Base-by-base conservation (phyloP, 352 stramenopile genomes). In the Pythium volutum region DNA sequence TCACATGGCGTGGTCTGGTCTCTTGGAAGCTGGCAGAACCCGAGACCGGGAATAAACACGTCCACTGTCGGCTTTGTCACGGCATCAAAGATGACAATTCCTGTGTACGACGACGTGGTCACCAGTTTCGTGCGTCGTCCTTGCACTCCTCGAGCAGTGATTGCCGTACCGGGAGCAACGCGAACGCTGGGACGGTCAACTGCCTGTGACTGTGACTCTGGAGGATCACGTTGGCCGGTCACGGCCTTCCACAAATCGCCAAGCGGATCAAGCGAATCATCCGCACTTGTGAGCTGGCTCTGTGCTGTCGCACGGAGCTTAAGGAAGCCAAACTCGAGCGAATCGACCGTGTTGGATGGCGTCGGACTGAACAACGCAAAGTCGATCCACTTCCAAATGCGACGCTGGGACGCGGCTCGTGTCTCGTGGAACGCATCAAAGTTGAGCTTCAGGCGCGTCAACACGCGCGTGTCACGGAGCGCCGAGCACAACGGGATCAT, bases 351-450 rank as follows among this genome's bases (percentile, higher is more conserved):
- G n/a, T 54, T 54, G 15, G 14, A 22, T 9, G 47, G 47, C 27
- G n/a, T 34, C 26, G 47, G 23, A n/a, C 27, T 54, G 27, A 54
- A 54, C 18, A 54, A 27, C 8, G 47, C 47, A 20, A 26, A 54
- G 47, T 54, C 47, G 29, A 54, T 6, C 27, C 47, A 54, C 27
- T 38, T 39, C 47, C 47, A 54, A 7, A 54, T 12, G 1, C 47
- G 47, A 2, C 27, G 47, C 47, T 54, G 47, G 1, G 26, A 25
- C 16, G 47, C 47, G 9, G 10, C 3, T 5, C 9, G 8, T 18
- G 41, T 26, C 18, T 54, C 47, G 18, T 54, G 16, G 8, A 54
- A 41, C 4, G 8, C 16, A 5, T 54, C 27, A 41, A 54, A 54
- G 27, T 41, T 18, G 47, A 54, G 12, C 27, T 1, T 26, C 15